phyloP scores from a whole-genome alignment of 2,329 filamentous ascomycete genomes.

The Alternaria incomplexa region DNA sequence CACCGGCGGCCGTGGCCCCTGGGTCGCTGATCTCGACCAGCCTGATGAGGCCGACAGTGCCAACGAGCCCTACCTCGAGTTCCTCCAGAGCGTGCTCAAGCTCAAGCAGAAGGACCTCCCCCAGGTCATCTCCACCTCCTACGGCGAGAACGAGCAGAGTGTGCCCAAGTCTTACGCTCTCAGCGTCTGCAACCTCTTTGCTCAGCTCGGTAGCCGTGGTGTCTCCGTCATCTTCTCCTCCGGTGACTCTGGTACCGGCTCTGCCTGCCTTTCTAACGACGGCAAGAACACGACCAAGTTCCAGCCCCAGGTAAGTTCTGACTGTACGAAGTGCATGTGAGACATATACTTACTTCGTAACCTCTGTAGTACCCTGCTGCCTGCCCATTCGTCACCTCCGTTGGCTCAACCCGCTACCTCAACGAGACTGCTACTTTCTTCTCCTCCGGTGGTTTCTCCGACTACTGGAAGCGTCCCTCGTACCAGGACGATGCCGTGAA shows the following conservation, averaged over 20 bases:
- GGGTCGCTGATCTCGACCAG: slow-evolving; percentile 56
- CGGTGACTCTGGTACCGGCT: slow-evolving; percentile 65
- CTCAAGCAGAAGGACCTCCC: slow-evolving; percentile 60
- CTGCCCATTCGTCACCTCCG: slow-evolving; percentile 71
- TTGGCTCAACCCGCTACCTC: slow-evolving; percentile 65
- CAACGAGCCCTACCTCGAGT: slow-evolving; percentile 72
- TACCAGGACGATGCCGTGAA: slow-evolving; percentile 56
- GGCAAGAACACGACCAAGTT: slow-evolving; percentile 62
- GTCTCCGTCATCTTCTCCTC: slow-evolving; percentile 66
- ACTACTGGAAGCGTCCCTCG: slow-evolving; percentile 54
- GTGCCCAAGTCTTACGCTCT: slow-evolving; percentile 67
- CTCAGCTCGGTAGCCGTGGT: slow-evolving; percentile 69
- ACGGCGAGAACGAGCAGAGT: slow-evolving; percentile 70
- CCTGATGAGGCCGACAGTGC: slow-evolving; percentile 51
- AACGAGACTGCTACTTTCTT: slow-evolving; percentile 54
- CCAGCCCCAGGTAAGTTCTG: slow-evolving; percentile 53
- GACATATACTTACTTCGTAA: not conserved
- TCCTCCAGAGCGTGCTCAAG: slow-evolving; percentile 63
- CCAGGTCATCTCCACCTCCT: slow-evolving; percentile 68
- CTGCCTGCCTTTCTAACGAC: slow-evolving; percentile 63
- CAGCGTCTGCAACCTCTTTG: slow-evolving; percentile 67
- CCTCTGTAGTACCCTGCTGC: slow-evolving; percentile 62
- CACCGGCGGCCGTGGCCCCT: slow-evolving; percentile 63
- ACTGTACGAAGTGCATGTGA: not conserved
- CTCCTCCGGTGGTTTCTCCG: slow-evolving; percentile 58